These are phyloP conservation scores for Phytophthora cactorum DNA, from an alignment of 352 stramenopile genomes.

Conservation along the genomic window DNA sequence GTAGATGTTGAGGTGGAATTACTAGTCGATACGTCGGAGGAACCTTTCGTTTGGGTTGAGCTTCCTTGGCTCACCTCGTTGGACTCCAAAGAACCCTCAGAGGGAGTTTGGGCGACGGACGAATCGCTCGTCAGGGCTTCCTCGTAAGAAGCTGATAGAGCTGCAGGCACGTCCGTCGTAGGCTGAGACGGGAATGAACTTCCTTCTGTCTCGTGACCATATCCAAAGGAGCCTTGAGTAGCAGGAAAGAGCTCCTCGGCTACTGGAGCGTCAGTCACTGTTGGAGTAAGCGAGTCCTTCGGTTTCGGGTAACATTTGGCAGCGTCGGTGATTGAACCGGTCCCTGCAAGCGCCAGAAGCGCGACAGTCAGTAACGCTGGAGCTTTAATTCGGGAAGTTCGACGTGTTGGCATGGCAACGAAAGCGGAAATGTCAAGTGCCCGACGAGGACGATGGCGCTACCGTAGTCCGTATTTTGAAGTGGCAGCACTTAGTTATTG, in stretches of 20 bases:
- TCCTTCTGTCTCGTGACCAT: too few relatives aligned
- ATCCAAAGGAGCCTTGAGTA: too few relatives aligned
- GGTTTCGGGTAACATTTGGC: slow-evolving; percentile 5
- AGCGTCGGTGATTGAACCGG: slow-evolving; percentile 4
- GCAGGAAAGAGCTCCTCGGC: too few relatives aligned
- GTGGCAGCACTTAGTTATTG: too few relatives aligned
- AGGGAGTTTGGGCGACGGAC: background rate
- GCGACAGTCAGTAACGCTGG: slow-evolving; percentile 22
- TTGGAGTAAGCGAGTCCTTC: too few relatives aligned
- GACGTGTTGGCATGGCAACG: slow-evolving; percentile 15
- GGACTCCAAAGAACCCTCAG: slow-evolving; percentile 2
- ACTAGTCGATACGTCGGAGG: background rate
- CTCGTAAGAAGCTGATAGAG: too few relatives aligned
- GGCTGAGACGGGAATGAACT: too few relatives aligned
- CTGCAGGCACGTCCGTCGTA: too few relatives aligned
- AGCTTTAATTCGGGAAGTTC: background rate
- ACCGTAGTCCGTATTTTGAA: too few relatives aligned
- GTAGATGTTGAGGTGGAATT: background rate
- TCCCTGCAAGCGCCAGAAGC: slow-evolving; percentile 36
- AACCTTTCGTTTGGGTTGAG: slow-evolving; percentile 5
- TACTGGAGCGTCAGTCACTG: too few relatives aligned
- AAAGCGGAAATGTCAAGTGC: slow-evolving; percentile 15
- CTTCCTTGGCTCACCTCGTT: slow-evolving; percentile 4
- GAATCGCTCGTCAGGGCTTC: too few relatives aligned
- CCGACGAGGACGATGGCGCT: too few relatives aligned